Percentiles rank a stretch among this genome's conserved stretches.
Conservation (phyloP, 169 alveolate genomes). For the Plasmodium gaboni region DNA sequence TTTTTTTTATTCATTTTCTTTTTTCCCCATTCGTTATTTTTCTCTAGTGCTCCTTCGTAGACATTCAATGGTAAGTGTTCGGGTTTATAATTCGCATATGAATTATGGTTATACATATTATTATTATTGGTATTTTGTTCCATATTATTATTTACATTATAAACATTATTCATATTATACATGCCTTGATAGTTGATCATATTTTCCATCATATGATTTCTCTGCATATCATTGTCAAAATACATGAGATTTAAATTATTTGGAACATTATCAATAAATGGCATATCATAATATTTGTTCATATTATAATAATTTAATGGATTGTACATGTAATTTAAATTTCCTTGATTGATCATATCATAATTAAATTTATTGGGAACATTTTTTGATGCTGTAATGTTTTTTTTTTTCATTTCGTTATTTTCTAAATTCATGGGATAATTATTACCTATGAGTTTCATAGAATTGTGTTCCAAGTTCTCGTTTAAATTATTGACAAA, state of each 20-base stretch:
- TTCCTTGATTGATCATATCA: conserved; percentile 15
- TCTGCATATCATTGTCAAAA: conserved; percentile 10
- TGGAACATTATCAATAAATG: conserved; percentile 8
- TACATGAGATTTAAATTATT: conserved; percentile 9
- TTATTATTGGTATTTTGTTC: not conserved
- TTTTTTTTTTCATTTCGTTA: conserved; percentile 15
- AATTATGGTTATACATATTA: not conserved
- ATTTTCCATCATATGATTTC: conserved; percentile 33
- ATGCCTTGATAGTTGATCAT: conserved; percentile 20
- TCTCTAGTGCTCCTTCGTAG: too few relatives aligned
- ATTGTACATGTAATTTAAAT: conserved; percentile 32
- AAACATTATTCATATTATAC: conserved; percentile 11
- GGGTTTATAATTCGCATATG: not conserved
- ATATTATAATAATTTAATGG: conserved; percentile 9
- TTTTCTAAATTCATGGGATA: conserved; percentile 13
- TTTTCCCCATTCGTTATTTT: not conserved
- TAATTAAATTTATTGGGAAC: conserved; percentile 18
- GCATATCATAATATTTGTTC: conserved; percentile 27
- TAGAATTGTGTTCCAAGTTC: too few relatives aligned
- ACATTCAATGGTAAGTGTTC: too few relatives aligned
- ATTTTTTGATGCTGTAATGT: conserved; percentile 2
- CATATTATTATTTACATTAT: not conserved
- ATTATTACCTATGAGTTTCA: not conserved
- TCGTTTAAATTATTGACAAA: too few relatives aligned
- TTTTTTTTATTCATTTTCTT: not conserved